Evolutionary conservation across 192 early-diverging fungal species (phyloP), one percentile per base, ranked within the genome.

Genomic region (Diversispora eburnea): DNA sequence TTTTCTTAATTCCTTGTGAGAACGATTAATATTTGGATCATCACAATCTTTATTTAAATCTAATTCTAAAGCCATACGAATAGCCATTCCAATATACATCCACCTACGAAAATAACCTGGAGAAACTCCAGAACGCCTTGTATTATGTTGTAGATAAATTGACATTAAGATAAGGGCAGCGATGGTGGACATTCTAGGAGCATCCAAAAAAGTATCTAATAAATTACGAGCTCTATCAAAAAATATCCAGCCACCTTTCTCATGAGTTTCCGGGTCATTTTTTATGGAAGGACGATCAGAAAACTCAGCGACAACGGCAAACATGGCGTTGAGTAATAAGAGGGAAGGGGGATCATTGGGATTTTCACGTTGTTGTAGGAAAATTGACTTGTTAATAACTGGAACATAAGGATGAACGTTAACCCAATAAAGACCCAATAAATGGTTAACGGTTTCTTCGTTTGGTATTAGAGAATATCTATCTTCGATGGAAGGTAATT

Each of bases 371-470:
- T 63, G 60, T 41, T 73, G 47, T n/a, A 63, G 48, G 19, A 72
- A 58, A n/a, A 60, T 3, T 15, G 4, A 19, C 49, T 72, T 72
- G 43, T 73, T 48, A 8, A 73, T 39, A 13, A 73, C 42, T 10
- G 72, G 72, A n/a, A 73, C 60, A 64, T 73, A 55, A 54, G 49
- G 61, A 64, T 73, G 72, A 43, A 73, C 72, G 42, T 73, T 39
- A 3, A 3, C n/a, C 72, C 58, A 73, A 56, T 64, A 73, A 49
- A 49, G 45, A 54, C 41, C 48, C 19, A 73, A 64, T n/a, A 73
- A 56, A 62, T 62, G 43, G n/a, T 63, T 51, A 41, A 49, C 12
- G 2, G 54, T 45, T 12, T 55, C 68, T 13, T 70, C 42, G 41
- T 22, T 49, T 59, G 56, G 56, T 20, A 56, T 46, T n/a, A 59